Conservation (phyloP, 805 yeast species). For the Nakazawaea populi region DNA sequence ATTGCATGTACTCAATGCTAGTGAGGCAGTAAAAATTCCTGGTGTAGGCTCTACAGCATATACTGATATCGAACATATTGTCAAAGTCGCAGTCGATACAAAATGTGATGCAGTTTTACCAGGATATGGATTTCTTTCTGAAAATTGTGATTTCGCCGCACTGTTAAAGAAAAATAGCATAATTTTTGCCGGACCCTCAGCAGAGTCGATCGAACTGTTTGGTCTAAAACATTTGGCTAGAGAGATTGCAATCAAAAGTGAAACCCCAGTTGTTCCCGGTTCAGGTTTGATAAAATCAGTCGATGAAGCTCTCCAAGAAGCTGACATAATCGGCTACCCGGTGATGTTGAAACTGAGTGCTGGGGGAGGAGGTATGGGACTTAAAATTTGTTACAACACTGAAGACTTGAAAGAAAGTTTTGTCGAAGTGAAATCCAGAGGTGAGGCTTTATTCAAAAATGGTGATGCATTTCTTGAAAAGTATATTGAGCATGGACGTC, state of each 20-base stretch:
- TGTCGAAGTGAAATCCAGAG: conserved; percentile 19
- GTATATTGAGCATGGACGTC: conserved; percentile 20
- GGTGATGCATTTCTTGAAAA: conserved; percentile 21
- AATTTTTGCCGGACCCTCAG: conserved; percentile 21
- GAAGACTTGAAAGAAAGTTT: conserved; percentile 14
- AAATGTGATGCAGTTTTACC: conserved; percentile 32
- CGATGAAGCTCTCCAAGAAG: conserved; percentile 12
- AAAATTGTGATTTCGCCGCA: conserved; percentile 20
- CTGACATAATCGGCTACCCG: conserved; percentile 20
- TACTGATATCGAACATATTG: conserved; percentile 16
- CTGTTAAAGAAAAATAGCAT: conserved; percentile 13
- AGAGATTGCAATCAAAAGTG: conserved; percentile 16
- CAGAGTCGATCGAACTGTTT: conserved; percentile 19
- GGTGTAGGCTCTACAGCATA: conserved; percentile 25
- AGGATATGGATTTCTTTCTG: conserved; percentile 35
- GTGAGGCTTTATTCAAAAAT: conserved; percentile 18
- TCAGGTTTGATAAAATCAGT: conserved; percentile 14
- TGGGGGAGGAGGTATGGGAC: conserved; percentile 27
- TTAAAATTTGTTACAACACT: conserved; percentile 16
- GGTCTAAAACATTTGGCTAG: conserved; percentile 24
- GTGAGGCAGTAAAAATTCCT: conserved; percentile 16
- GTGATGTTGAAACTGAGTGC: conserved; percentile 23
- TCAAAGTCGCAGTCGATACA: conserved; percentile 22
- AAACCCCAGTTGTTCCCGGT: conserved; percentile 24
- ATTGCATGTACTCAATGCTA: conserved; percentile 22